A percentile compares a stretch with the other conserved stretches of the same genome.
phyloP scores from a whole-genome alignment of 768 basidiomycete genomes.

The Boletus pseudo-olivaceus region DNA sequence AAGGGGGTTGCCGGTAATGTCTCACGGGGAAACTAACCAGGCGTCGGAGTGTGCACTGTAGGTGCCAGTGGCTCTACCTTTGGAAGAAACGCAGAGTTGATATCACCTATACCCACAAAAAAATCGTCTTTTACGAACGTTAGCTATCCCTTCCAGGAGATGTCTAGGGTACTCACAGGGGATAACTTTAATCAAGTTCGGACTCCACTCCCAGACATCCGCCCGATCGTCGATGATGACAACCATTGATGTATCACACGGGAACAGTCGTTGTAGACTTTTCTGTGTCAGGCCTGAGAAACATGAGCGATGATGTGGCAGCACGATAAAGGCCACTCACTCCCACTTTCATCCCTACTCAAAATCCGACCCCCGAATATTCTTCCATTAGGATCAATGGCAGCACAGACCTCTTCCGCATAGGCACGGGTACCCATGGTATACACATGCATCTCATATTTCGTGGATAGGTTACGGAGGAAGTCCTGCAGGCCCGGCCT shows the following conservation, averaged over 20 bases:
- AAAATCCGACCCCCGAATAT: slow-evolving; percentile 86
- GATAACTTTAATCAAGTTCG: slow-evolving; percentile 94
- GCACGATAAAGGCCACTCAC: slow-evolving; percentile 45
- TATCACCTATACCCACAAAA: slow-evolving; percentile 97
- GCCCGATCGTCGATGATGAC: slow-evolving; percentile 98
- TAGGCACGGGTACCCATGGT: slow-evolving; percentile 99
- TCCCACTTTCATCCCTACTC: slow-evolving; percentile 94
- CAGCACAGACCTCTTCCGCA: slow-evolving; percentile 90
- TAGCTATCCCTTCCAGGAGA: not conserved
- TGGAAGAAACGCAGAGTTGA: slow-evolving; percentile 92
- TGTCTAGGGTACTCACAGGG: slow-evolving; percentile 62
- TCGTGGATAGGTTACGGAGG: slow-evolving; percentile 60
- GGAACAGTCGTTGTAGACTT: slow-evolving; percentile 87
- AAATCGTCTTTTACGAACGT: slow-evolving; percentile 72
- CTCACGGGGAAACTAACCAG: slow-evolving; percentile 16
- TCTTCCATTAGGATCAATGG: slow-evolving; percentile 85
- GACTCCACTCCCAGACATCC: slow-evolving; percentile 98
- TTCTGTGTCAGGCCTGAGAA: slow-evolving; percentile 81
- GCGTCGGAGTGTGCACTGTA: slow-evolving; percentile 20
- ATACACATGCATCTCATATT: slow-evolving; percentile 99
- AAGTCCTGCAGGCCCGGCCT: slow-evolving; percentile 87
- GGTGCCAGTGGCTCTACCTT: slow-evolving; percentile 54
- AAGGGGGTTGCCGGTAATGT: not conserved
- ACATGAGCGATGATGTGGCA: slow-evolving; percentile 11
- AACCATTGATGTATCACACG: slow-evolving; percentile 97